Conservation (phyloP, 1,284 basidiomycete genomes). For the Hemileia vastatrix region DNA sequence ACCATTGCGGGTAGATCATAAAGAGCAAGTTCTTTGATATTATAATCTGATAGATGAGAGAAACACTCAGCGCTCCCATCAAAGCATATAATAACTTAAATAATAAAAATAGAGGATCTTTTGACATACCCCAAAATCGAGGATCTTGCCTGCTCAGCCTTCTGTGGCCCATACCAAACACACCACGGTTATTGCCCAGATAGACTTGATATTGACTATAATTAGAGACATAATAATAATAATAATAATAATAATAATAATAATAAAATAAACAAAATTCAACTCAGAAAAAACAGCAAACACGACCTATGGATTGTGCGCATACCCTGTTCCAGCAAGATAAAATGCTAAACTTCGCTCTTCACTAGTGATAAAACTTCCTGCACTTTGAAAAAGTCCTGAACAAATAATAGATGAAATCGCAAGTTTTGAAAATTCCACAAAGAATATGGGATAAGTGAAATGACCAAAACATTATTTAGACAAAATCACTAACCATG, state of each 20-base stretch:
- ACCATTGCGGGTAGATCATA: constrained; percentile 56
- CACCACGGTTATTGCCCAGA: constrained; percentile 54
- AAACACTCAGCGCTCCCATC: not conserved
- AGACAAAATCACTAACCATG: constrained; percentile 46
- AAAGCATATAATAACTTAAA: constrained; percentile 9
- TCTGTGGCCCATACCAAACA: constrained; percentile 56
- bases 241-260: not conserved
- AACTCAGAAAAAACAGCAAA: too few relatives aligned
- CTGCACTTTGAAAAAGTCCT: constrained; percentile 54
- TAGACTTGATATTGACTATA: constrained; percentile 54
- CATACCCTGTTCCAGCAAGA: constrained; percentile 51
- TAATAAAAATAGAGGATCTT: too few relatives aligned
- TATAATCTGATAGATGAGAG: constrained; percentile 49
- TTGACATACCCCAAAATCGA: constrained; percentile 52
- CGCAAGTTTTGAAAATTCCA: not conserved
- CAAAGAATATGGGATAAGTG: not conserved
- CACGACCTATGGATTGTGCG: not conserved
- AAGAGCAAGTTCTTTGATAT: constrained; percentile 55
- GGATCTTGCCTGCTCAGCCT: constrained; percentile 50
- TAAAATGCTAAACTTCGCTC: constrained; percentile 56
- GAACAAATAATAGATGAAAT: not conserved
- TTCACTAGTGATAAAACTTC: constrained; percentile 56
- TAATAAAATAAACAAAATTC: not conserved
- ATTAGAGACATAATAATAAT: not conserved
- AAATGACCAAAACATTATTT: not conserved